A percentile compares a stretch with the other conserved stretches of the same genome.
phyloP scores from a whole-genome alignment of 768 basidiomycete species.

The Wakefieldia striispora region DNA sequence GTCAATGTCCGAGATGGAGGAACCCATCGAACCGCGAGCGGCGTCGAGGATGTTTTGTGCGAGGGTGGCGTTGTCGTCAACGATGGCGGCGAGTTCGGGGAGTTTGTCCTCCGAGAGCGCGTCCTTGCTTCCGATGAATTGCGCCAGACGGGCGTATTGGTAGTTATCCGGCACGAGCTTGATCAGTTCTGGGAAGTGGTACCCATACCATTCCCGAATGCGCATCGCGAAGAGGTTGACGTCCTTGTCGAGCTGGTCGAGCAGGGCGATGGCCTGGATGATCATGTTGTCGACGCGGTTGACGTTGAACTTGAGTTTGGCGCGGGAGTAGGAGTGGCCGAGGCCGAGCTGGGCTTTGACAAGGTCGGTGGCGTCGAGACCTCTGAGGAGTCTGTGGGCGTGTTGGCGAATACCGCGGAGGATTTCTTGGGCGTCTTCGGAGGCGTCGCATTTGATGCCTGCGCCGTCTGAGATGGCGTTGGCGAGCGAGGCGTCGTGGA shows the following conservation, averaged over 20 bases:
- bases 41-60: constrained; percentile 96
- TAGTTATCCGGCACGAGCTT: constrained; percentile 92
- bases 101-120: constrained; percentile 75
- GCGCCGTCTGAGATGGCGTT: constrained; percentile 73
- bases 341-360: constrained; percentile 93
- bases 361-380: constrained; percentile 84
- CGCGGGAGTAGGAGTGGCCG: constrained; percentile 95
- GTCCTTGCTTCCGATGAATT: constrained; percentile 90
- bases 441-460: constrained; percentile 73
- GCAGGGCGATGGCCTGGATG: constrained; percentile 96
- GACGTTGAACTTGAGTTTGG: constrained; percentile 97
- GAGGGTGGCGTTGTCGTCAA: constrained; percentile 80
- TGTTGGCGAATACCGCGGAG: constrained; percentile 92
- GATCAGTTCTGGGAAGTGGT: constrained; percentile 97
- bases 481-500: constrained; percentile 73
- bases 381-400: constrained; percentile 85
- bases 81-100: constrained; percentile 69
- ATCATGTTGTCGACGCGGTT: constrained; percentile 99
- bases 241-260: constrained; percentile 99
- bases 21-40: constrained; percentile 92
- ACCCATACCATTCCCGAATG: constrained; percentile 98
- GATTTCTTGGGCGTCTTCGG: constrained; percentile 78
- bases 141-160: constrained; percentile 83
- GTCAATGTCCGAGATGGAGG: constrained; percentile 86
- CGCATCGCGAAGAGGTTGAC: constrained; percentile 99